Percentiles rank a stretch among this genome's conserved stretches.
These are phyloP conservation scores for Niebla homalea DNA, from an alignment of 495 filamentous ascomycete genomes.

Conservation along the genomic window DNA sequence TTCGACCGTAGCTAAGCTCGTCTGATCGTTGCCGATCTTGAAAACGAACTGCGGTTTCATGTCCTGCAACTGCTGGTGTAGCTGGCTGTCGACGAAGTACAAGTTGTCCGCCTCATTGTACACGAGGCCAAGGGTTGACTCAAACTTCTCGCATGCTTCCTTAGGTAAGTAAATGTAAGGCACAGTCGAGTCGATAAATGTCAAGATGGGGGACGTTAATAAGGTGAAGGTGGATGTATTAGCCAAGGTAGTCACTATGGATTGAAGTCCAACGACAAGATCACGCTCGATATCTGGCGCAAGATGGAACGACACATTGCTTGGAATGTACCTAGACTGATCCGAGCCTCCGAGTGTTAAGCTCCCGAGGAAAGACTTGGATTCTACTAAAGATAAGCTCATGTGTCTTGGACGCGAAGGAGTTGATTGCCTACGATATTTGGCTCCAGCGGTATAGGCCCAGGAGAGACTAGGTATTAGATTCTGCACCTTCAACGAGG, in stretches of 20 bases:
- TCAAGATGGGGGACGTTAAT: constrained; percentile 13
- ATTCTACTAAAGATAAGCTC: constrained; percentile 22
- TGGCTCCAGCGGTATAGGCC: constrained; percentile 45
- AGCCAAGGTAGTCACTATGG: constrained; percentile 25
- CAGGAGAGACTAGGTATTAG: constrained; percentile 39
- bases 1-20: constrained; percentile 28
- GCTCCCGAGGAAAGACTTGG: constrained; percentile 32
- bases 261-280: constrained; percentile 35
- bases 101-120: constrained; percentile 28
- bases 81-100: constrained; percentile 36
- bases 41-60: constrained; percentile 36
- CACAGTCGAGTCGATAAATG: constrained; percentile 41
- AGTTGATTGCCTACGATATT: constrained; percentile 30
- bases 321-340: constrained; percentile 33
- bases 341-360: constrained; percentile 48
- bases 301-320: constrained; percentile 35
- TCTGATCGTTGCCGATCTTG: constrained; percentile 28
- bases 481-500: constrained; percentile 29
- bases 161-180: constrained; percentile 42
- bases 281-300: constrained; percentile 37
- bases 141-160: constrained; percentile 38
- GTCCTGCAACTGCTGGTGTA: constrained; percentile 29
- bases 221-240: neutral
- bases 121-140: constrained; percentile 35
- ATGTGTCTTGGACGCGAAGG: neutral